These are phyloP conservation scores for Ceratopteris richardii DNA, from an alignment of 75 land plant genomes.

Conservation along the genomic window DNA sequence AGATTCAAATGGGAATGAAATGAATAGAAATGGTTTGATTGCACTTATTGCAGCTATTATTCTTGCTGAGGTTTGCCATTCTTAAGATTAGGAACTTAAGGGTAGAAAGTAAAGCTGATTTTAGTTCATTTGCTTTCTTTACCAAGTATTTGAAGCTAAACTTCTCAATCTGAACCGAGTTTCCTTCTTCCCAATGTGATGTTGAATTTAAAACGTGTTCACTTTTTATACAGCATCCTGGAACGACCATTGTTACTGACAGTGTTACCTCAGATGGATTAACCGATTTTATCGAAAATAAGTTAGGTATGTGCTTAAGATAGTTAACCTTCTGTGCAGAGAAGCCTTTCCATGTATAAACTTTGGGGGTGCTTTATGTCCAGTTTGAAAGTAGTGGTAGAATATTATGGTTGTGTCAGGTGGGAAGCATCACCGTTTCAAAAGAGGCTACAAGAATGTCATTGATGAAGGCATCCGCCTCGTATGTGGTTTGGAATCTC, in stretches of 20 bases:
- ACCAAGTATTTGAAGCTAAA: too few species aligned
- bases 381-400: too few species aligned
- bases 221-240: conserved; percentile 64
- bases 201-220: not conserved
- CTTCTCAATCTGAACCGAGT: too few species aligned
- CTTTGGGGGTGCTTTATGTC: too few species aligned
- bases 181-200: too few species aligned
- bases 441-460: conserved; percentile 98
- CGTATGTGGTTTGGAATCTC: conserved; percentile 34
- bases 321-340: too few species aligned
- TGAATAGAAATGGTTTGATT: conserved; percentile 84
- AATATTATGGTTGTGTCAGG: too few species aligned
- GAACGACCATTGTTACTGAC: conserved; percentile 94
- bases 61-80: conserved; percentile 62
- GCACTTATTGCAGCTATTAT: conserved; percentile 92
- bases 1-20: conserved; percentile 74
- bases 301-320: conserved; percentile 80
- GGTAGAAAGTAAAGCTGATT: too few species aligned
- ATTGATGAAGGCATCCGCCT: conserved; percentile 97
- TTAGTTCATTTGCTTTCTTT: too few species aligned
- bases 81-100: not conserved
- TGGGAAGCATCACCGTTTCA: conserved; percentile 96
- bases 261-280: conserved; percentile 99
- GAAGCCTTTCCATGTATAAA: too few species aligned
- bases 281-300: conserved; percentile 82